Evolutionary conservation across 108 stramenopile species (phyloP).

Genomic region (Conticribra guillardii): DNA sequence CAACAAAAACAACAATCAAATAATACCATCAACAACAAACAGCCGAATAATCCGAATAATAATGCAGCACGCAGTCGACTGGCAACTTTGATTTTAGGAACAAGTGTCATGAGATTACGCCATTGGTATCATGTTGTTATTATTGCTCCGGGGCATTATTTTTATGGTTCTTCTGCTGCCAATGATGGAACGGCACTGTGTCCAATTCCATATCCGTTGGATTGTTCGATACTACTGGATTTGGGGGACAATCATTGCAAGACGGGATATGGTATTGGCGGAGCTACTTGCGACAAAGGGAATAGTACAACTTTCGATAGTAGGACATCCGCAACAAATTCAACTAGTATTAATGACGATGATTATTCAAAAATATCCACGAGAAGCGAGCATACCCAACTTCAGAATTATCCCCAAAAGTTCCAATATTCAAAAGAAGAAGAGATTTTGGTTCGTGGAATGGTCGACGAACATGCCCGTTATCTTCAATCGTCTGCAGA

Average conservation of each 20-base stretch:
- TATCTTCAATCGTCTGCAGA: conserved; percentile 17
- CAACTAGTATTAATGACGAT: neutral
- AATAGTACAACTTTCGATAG: too few relatives aligned
- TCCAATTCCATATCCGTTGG: conserved; percentile 42
- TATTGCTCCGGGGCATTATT: neutral
- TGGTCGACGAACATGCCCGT: conserved; percentile 37
- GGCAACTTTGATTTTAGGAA: conserved; percentile 40
- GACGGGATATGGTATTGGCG: too few relatives aligned
- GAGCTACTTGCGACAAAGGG: too few relatives aligned
- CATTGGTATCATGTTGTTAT: conserved; percentile 34
- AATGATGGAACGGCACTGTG: neutral
- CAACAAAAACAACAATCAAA: conserved; percentile 1
- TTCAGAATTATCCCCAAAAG: neutral
- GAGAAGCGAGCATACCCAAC: neutral
- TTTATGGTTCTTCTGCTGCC: too few relatives aligned
- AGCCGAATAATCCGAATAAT: neutral
- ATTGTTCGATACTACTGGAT: conserved; percentile 15
- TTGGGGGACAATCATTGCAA: too few relatives aligned
- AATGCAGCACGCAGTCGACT: conserved; percentile 19
- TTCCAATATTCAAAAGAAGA: conserved; percentile 1
- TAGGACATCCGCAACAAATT: too few relatives aligned
- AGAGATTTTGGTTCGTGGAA: conserved; percentile 19
- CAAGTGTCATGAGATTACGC: conserved; percentile 51
- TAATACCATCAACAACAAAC: too few relatives aligned
- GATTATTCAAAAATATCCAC: neutral